These are phyloP conservation scores for Cochlearia excelsa DNA, from an alignment of 345 rosid species.

Conservation along the genomic window DNA sequence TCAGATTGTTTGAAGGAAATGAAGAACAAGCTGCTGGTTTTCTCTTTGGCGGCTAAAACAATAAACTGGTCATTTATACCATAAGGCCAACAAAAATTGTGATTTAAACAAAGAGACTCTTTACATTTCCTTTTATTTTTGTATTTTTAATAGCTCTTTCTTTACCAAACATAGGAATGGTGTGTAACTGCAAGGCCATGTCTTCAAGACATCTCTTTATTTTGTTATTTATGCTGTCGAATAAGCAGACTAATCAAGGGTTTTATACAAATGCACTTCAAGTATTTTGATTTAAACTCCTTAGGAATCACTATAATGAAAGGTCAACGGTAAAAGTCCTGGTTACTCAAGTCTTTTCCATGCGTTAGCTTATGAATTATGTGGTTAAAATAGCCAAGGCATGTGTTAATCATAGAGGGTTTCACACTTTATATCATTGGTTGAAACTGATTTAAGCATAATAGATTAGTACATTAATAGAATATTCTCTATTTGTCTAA, in stretches of 20 bases:
- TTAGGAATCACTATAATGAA: too few relatives aligned
- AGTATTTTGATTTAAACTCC: too few relatives aligned
- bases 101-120: constrained; percentile 18
- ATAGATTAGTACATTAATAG: constrained; percentile 4
- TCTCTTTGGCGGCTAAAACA: constrained; percentile 77
- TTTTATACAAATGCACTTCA: not conserved
- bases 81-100: constrained; percentile 24
- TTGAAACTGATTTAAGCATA: not conserved
- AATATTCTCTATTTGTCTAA: constrained; percentile 6
- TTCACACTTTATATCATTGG: too few relatives aligned
- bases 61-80: constrained; percentile 1
- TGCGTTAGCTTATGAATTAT: too few relatives aligned
- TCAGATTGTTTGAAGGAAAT: constrained; percentile 71
- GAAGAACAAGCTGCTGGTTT: constrained; percentile 98
- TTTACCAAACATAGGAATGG: constrained; percentile 21
- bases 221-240: constrained; percentile 15
- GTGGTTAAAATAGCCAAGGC: too few relatives aligned
- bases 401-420: too few relatives aligned
- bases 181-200: constrained; percentile 19
- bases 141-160: constrained; percentile 25
- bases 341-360: too few relatives aligned
- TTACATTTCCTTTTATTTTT: not conserved
- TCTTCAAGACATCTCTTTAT: constrained; percentile 3
- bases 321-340: too few relatives aligned
- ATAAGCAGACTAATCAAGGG: constrained; percentile 2